Conservation (phyloP, 2,329 filamentous ascomycete species). For the Aspergillus intermedius region DNA sequence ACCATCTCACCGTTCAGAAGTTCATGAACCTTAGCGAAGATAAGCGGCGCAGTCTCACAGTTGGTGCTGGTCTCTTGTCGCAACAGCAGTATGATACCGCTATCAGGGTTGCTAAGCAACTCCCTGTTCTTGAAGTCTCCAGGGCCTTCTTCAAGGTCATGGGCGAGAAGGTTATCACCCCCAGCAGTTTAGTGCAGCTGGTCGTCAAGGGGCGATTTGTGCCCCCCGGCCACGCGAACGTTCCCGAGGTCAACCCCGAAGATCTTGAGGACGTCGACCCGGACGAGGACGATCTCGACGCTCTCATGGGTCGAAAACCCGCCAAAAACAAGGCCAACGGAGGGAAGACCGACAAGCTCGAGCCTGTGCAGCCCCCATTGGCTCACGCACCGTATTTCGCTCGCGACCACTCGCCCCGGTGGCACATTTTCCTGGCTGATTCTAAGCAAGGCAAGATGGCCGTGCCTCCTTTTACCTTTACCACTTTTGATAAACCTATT, state of each 20-base stretch:
- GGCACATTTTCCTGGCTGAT: constrained; percentile 93
- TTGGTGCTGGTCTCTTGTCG: constrained; percentile 63
- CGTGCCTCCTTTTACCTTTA: constrained; percentile 93
- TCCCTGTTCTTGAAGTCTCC: constrained; percentile 76
- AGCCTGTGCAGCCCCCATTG: constrained; percentile 70
- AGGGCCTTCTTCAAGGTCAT: constrained; percentile 98
- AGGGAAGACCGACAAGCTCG: constrained; percentile 50
- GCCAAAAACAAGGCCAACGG: constrained; percentile 60
- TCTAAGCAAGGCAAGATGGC: constrained; percentile 93
- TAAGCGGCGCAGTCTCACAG: constrained; percentile 63
- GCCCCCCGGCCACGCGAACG: constrained; percentile 69
- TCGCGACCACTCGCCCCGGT: constrained; percentile 80
- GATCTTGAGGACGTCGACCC: constrained; percentile 90
- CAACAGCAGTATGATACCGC: constrained; percentile 71
- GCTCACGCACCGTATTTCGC: constrained; percentile 85
- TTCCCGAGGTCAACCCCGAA: constrained; percentile 67
- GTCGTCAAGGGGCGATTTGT: constrained; percentile 93
- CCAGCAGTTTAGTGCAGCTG: constrained; percentile 84
- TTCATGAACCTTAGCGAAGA: constrained; percentile 80
- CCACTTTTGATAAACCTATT: constrained; percentile 82
- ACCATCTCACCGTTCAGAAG: constrained; percentile 71
- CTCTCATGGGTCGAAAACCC: constrained; percentile 65
- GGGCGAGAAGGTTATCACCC: constrained; percentile 87
- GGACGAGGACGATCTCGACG: constrained; percentile 85
- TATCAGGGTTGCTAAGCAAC: constrained; percentile 69